phyloP scores from a whole-genome alignment of 306 rosid species.

The Cucurbita pepo region DNA sequence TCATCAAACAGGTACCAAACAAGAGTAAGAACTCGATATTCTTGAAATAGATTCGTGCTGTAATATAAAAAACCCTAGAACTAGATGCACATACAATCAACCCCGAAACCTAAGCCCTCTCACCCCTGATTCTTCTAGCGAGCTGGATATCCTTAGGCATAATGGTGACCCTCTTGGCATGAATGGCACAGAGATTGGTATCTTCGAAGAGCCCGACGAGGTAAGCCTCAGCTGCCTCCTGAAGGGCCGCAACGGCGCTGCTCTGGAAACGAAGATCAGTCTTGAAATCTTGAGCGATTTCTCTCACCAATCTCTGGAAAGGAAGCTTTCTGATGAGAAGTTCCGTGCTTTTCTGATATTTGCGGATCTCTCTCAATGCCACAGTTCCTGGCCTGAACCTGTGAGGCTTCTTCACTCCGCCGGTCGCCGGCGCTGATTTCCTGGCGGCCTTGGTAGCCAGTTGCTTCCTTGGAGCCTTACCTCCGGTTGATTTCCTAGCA shows the following conservation, averaged over 20 bases:
- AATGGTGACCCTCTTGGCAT: background rate
- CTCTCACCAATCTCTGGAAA: background rate
- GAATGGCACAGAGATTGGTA: slow-evolving; percentile 2
- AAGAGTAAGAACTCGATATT: background rate
- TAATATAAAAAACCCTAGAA: background rate
- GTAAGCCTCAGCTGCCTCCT: background rate
- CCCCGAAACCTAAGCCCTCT: background rate
- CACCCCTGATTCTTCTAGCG: slow-evolving; percentile 1
- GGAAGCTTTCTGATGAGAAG: background rate
- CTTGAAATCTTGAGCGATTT: slow-evolving; percentile 4
- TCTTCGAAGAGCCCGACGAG: background rate
- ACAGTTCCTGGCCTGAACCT: slow-evolving; percentile 1
- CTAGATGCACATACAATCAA: background rate
- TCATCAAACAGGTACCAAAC: background rate
- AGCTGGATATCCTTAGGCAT: slow-evolving; percentile 5
- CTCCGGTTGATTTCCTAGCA: slow-evolving; percentile 1
- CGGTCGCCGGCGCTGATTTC: background rate
- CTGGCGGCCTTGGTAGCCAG: slow-evolving; percentile 1
- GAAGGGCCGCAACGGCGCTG: background rate
- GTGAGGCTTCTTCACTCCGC: background rate
- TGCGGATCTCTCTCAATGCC: background rate
- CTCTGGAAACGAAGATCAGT: slow-evolving; percentile 2
- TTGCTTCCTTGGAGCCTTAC: slow-evolving; percentile 3
- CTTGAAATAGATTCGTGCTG: background rate
- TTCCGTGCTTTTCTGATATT: background rate